Conservation (phyloP, 2,329 filamentous ascomycete genomes). For the Pleurostoma richardsiae region DNA sequence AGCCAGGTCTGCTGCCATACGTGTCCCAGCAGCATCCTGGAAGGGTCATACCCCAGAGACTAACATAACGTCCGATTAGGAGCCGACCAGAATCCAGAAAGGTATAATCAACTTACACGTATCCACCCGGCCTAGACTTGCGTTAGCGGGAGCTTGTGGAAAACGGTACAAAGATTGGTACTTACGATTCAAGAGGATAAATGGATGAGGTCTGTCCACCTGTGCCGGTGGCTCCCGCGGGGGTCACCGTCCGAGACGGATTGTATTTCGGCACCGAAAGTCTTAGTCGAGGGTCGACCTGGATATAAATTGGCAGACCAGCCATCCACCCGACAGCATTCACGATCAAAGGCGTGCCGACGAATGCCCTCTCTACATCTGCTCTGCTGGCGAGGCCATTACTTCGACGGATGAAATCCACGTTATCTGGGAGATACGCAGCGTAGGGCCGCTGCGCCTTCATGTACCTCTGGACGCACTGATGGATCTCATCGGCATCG, state of each 20-base stretch:
- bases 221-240: background rate
- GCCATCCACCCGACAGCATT: conserved; percentile 19
- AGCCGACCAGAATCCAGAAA: no score
- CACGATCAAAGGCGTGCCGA: conserved; percentile 24
- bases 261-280: background rate
- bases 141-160: no score
- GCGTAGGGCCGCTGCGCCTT: conserved; percentile 57
- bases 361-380: conserved; percentile 22
- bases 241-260: background rate
- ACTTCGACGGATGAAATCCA: conserved; percentile 41
- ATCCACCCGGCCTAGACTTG: no score
- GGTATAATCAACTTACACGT: no score
- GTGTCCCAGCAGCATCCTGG: background rate
- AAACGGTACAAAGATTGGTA: no score
- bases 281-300: background rate
- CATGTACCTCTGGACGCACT: conserved; percentile 55
- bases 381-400: conserved; percentile 24
- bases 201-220: background rate
- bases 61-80: no score
- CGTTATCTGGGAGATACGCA: conserved; percentile 57
- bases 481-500: conserved; percentile 30
- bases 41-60: background rate
- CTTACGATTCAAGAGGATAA: background rate
- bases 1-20: background rate
- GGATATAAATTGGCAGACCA: conserved; percentile 22